phyloP scores from a whole-genome alignment of 139 green algal species.

The Haematococcus lacustris region DNA sequence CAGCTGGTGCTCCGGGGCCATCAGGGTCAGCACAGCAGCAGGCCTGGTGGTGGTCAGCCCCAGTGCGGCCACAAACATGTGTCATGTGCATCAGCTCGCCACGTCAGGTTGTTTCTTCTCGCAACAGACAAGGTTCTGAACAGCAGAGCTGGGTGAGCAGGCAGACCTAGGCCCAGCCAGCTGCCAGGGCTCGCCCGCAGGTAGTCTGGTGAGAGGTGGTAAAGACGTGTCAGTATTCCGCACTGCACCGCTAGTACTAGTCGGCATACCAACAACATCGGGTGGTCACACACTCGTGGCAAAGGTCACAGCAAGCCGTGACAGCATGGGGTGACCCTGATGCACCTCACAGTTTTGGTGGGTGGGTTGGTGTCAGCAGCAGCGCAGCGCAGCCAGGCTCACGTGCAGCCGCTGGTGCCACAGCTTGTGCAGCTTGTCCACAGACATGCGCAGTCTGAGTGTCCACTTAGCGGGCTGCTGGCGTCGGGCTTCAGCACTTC shows the following conservation, averaged over 20 bases:
- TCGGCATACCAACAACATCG: not conserved
- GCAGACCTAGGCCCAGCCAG: too few relatives aligned
- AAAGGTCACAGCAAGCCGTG: not conserved
- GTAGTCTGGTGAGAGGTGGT: not conserved
- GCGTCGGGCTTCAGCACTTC: too few relatives aligned
- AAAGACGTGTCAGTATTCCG: not conserved
- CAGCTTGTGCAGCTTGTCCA: conserved; percentile 24
- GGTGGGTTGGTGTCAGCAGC: not conserved
- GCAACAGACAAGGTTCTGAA: too few relatives aligned
- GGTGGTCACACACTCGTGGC: not conserved
- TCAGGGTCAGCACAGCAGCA: not conserved
- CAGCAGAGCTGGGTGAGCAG: too few relatives aligned
- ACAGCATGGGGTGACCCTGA: not conserved
- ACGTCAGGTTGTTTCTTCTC: too few relatives aligned
- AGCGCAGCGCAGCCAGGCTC: not conserved
- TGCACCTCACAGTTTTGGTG: too few relatives aligned
- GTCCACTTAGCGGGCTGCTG: too few relatives aligned
- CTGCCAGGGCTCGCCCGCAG: not conserved
- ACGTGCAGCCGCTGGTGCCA: conserved; percentile 34
- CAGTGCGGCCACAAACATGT: not conserved
- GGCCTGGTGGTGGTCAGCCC: not conserved
- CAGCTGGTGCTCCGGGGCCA: not conserved
- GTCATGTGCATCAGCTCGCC: too few relatives aligned
- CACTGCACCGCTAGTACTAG: not conserved
- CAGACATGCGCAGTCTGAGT: too few relatives aligned